These are phyloP conservation scores for Gautieria morchelliformis DNA, from an alignment of 768 basidiomycete species.

Conservation along the genomic window DNA sequence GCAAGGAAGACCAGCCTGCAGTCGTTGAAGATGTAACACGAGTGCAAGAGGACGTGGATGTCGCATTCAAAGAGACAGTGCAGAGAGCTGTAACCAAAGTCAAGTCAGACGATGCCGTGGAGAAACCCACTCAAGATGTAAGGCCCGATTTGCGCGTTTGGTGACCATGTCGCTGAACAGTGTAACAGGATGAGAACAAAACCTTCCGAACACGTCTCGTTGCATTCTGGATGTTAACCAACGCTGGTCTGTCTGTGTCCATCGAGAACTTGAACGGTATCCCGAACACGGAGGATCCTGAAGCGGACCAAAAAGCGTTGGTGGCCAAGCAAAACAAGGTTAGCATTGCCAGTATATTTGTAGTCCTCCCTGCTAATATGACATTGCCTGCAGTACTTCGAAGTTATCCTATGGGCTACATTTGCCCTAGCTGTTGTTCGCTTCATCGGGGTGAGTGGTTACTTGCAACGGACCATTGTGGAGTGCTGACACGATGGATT, in stretches of 20 bases:
- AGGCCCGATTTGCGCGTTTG: background rate
- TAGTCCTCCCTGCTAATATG: background rate
- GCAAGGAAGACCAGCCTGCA: conserved; percentile 57
- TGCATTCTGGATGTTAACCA: conserved; percentile 68
- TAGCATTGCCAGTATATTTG: background rate
- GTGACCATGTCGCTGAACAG: background rate
- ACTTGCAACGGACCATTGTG: background rate
- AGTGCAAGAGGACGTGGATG: conserved; percentile 83
- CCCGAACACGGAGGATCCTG: conserved; percentile 26
- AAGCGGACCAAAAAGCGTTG: conserved; percentile 32
- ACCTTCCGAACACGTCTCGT: conserved; percentile 89
- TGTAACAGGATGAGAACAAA: conserved; percentile 59
- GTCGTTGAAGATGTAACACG: conserved; percentile 82
- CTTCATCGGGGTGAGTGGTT: conserved; percentile 58
- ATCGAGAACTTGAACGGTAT: conserved; percentile 71
- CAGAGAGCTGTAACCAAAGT: conserved; percentile 76
- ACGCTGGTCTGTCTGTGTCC: conserved; percentile 61
- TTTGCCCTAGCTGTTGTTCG: conserved; percentile 64
- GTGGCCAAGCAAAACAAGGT: conserved; percentile 11
- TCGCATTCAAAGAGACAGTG: conserved; percentile 86
- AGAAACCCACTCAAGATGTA: conserved; percentile 72
- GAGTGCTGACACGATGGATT: background rate
- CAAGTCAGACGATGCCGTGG: conserved; percentile 50
- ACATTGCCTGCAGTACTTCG: conserved; percentile 57
- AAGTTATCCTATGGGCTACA: conserved; percentile 71